Evolutionary conservation across 306 rosid species (phyloP), one percentile per base, ranked within the genome.

Genomic region (Myrica gale): DNA sequence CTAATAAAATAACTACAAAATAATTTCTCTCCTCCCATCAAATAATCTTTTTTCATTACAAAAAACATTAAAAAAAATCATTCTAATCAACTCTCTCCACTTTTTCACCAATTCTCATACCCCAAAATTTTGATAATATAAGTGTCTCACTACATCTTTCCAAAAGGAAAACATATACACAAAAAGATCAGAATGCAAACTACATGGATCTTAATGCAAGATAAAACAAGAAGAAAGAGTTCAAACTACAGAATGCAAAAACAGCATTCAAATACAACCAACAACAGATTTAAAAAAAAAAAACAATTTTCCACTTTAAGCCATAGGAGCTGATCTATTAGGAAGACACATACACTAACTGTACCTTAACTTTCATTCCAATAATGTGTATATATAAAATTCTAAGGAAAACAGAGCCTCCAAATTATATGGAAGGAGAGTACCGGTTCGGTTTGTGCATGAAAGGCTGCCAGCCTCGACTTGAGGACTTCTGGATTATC

Each of bases 381-480:
- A 19, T 2, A 20, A 56, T 46, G 1, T 6, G 20, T 32, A 32
- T 32, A 32, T 0, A 32, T 32, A 32, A 32, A 32, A 32, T 32
- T 32, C 3, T 2, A 32, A 32, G 37, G 37, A 32, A 32, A 9
- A 56, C 4, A 32, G 9, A 56, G 20, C 20, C 62, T 20, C 63
- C 32, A 19, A 20, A 23, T 37, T 61, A 32, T 19, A 65, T 41
- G 65, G 52, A n/a, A 57, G 67, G 77, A 62, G 70, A 17, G 19
- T 91, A 94, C 98, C 3, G 98, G 98, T 69, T 89, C 86, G 32
- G 98, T 94, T 85, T 94, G 96, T 87, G 73, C 90, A 85, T 94
- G 98, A 70, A 94, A 94, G 58, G 89, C 87, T 77, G 89, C 96
- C 74, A 94, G 85, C 82, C 98, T 89, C 48, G 97, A 94, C 81